Evolutionary conservation across 495 filamentous ascomycete species (phyloP).

Genomic region (Neurospora sp.): DNA sequence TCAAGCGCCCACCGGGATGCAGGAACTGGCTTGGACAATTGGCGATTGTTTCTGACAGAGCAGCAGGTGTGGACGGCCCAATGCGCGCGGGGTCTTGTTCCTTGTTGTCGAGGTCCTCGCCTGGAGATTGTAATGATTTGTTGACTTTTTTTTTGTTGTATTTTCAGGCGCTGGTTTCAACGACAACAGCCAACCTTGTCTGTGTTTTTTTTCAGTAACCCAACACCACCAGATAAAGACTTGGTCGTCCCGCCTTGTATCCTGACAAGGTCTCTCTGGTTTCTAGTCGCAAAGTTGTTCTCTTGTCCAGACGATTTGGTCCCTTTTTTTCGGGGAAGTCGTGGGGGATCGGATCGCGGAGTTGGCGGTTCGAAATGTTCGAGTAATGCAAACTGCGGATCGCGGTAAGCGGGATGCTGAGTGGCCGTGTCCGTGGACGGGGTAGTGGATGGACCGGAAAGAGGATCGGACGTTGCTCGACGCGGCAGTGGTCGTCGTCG

Average conservation of each 20-base stretch:
- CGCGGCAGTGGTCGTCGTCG: neutral
- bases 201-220: neutral
- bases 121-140: neutral
- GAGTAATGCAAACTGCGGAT: neutral
- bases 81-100: neutral
- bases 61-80: neutral
- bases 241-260: neutral
- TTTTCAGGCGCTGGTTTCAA: neutral
- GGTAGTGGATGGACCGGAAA: neutral
- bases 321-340: neutral
- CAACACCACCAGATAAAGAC: neutral
- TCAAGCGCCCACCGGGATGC: neutral
- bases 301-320: neutral
- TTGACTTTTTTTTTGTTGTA: neutral
- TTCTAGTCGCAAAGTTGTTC: neutral
- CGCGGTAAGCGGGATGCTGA: neutral
- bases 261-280: neutral
- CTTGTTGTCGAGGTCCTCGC: neutral
- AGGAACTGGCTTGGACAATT: neutral
- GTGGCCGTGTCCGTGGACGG: neutral
- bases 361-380: neutral
- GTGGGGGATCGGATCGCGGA: neutral
- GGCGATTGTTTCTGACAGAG: neutral
- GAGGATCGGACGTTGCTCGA: neutral
- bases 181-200: neutral